Conservation (phyloP, 257 asterid species). For the Solanum clarkiae region DNA sequence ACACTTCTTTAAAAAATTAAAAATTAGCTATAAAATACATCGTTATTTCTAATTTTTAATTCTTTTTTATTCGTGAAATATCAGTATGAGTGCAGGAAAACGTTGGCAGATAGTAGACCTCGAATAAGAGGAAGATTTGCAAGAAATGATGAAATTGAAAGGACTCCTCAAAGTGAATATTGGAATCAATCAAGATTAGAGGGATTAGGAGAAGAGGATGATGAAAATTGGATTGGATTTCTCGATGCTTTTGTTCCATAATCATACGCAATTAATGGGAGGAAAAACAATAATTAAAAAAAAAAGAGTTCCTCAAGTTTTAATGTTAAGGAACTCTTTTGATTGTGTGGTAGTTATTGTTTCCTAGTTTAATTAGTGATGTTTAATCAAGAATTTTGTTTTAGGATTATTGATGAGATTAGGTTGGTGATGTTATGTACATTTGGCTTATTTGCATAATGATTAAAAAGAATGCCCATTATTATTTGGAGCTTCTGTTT, state of each 20-base stretch:
- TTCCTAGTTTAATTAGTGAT: neutral
- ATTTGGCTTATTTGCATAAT: neutral
- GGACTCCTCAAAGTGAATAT: conserved; percentile 20
- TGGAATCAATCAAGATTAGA: conserved; percentile 34
- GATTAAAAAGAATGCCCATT: neutral
- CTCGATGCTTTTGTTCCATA: conserved; percentile 54
- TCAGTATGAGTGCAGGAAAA: conserved; percentile 90
- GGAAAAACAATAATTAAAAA: neutral
- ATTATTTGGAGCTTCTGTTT: neutral
- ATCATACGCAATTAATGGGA: neutral
- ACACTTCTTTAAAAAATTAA: neutral
- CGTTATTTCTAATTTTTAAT: neutral
- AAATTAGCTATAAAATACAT: neutral
- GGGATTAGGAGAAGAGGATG: conserved; percentile 32
- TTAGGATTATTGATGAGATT: neutral
- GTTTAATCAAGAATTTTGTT: neutral
- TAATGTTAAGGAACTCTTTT: conserved; percentile 26
- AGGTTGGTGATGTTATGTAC: neutral
- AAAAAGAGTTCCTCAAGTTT: conserved; percentile 19
- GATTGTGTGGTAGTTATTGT: neutral
- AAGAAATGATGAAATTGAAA: conserved; percentile 52
- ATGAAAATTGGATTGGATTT: conserved; percentile 58
- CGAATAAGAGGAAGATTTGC: conserved; percentile 87
- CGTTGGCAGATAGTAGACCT: conserved; percentile 81
- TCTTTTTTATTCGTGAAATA: neutral